These are phyloP conservation scores for Quercus ilex DNA, from an alignment of 306 rosid species.

Conservation along the genomic window DNA sequence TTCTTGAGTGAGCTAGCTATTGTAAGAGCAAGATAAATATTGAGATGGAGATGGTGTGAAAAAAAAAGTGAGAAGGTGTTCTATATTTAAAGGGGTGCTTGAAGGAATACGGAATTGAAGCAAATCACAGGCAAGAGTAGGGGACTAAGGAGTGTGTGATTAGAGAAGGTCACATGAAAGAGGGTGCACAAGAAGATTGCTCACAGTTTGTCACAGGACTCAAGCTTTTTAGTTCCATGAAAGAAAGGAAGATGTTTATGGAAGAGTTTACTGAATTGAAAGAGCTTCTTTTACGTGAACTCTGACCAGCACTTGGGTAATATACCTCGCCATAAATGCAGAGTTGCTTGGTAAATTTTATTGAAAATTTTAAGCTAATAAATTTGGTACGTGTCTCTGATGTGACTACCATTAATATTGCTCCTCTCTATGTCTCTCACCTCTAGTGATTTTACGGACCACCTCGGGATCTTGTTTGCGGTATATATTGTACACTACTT, in stretches of 20 bases:
- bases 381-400: slow-evolving; percentile 31
- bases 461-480: no score
- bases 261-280: slow-evolving; percentile 23
- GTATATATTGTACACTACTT: no score
- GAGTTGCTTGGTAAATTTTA: background rate
- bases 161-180: slow-evolving; percentile 62
- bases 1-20: no score
- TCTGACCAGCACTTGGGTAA: slow-evolving; percentile 8
- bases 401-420: slow-evolving; percentile 63
- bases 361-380: slow-evolving; percentile 26
- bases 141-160: slow-evolving; percentile 7
- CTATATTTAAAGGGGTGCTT: slow-evolving; percentile 9
- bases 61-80: background rate
- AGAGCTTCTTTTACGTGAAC: slow-evolving; percentile 63
- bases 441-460: no score
- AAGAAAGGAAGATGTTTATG: slow-evolving; percentile 19
- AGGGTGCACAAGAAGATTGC: slow-evolving; percentile 4
- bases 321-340: slow-evolving; percentile 37
- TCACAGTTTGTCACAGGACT: slow-evolving; percentile 53
- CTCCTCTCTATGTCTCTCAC: background rate
- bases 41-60: background rate
- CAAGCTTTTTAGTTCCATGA: slow-evolving; percentile 30
- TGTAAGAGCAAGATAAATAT: background rate
- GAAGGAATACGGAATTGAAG: slow-evolving; percentile 42
- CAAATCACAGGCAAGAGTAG: slow-evolving; percentile 59